Conservation (phyloP, 2,329 filamentous ascomycete genomes). For the Alternaria hordeiaustralica region DNA sequence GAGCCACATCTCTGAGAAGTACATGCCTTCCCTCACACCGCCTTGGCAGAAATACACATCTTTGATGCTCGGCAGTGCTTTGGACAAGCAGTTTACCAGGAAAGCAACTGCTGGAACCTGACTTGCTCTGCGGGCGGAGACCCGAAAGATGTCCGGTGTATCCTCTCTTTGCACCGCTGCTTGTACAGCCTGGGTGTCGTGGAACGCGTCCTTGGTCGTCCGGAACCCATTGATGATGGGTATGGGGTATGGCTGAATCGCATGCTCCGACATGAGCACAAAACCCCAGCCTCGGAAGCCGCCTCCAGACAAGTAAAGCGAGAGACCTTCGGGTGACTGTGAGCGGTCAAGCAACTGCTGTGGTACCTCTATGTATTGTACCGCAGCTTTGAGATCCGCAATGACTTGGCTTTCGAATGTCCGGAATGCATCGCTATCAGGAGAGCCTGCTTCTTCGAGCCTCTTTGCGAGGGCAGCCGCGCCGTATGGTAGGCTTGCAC, state of each 20-base stretch:
- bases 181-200: constrained; percentile 57
- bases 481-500: constrained; percentile 73
- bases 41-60: constrained; percentile 84
- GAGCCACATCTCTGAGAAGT: constrained; percentile 75
- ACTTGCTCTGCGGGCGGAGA: constrained; percentile 77
- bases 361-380: constrained; percentile 64
- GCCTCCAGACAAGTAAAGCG: constrained; percentile 85
- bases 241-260: constrained; percentile 79
- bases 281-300: constrained; percentile 92
- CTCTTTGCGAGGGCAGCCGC: constrained; percentile 69
- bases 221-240: constrained; percentile 81
- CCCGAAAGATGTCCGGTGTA: constrained; percentile 64
- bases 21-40: constrained; percentile 82
- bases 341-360: constrained; percentile 52
- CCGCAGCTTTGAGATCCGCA: constrained; percentile 65
- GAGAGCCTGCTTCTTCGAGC: constrained; percentile 50
- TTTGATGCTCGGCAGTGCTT: constrained; percentile 71
- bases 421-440: constrained; percentile 51
- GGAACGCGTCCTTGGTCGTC: constrained; percentile 67
- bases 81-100: constrained; percentile 76
- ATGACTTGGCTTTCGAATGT: constrained; percentile 63
- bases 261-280: constrained; percentile 80
- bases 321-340: constrained; percentile 42
- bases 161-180: constrained; percentile 50
- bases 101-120: constrained; percentile 86